Base-by-base conservation (phyloP, 805 yeast genomes). In the Lipomyces mesembrius region DNA sequence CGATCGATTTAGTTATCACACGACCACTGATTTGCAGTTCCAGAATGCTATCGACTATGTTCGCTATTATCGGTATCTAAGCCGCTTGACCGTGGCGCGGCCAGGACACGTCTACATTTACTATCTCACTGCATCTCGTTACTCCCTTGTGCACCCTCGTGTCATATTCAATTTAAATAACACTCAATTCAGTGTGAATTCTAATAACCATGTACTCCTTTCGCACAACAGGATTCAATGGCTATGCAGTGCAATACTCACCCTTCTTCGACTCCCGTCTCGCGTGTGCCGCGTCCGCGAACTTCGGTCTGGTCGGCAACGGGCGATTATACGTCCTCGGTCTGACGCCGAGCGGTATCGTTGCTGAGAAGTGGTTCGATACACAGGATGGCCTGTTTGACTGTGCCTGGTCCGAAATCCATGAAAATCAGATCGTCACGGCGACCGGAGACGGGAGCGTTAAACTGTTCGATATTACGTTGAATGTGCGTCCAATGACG, bases 321-420 rank as follows among this genome's bases (percentile, higher is more conserved):
- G 99, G 99, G 5, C 84, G 91, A 72, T 80, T 94, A 35, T 88
- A 81, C 72, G 81, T 94, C 0, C 79, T 94, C 29, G 87, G 86
- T 59, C 90, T 94, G 58, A 85, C 83, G 61, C 85, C 86, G 27
- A 79, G 82, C 68, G 98, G 98, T 0, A 73, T 57, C 78, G 83
- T 3, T 77, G 84, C 17, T 39, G 70, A 55, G 64, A 73, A 27
- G 70, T 72, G 62, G 64, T 94, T 91, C 80, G 92, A 92, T 68
- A 94, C 98, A 0, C 98, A 94, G 77, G 99, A 94, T 78, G 97
- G 97, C 5, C 80, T 93, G 20, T 92, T 91, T 74, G 96, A 91
- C 74, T 79, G 90, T 1, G 85, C 94, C 0, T 94, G 98, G 98
- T 89, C 93, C 64, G 99, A 94, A 76, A 62, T 82, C 5, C 94